Percentiles rank a stretch among this genome's conserved stretches.
phyloP scores from a whole-genome alignment of 139 green algal genomes.

The Zygnema cylindricum region DNA sequence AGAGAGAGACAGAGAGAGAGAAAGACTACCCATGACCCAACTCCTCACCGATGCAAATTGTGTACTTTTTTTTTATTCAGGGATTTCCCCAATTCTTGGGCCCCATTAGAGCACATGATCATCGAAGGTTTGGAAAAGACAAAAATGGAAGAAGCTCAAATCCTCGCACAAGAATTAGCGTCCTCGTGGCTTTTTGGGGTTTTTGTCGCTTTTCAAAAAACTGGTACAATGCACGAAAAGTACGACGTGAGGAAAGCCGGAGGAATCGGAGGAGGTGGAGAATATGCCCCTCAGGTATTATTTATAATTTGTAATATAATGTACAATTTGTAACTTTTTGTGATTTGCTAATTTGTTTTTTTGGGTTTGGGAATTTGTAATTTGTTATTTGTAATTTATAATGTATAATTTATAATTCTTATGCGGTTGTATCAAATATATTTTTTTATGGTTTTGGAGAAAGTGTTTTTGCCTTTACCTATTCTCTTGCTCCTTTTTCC shows the following conservation, averaged over 20 bases:
- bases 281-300: slow-evolving; percentile 64
- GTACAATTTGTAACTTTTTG: not conserved
- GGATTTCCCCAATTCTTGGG: slow-evolving; percentile 94
- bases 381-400: not conserved
- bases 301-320: not conserved
- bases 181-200: slow-evolving; percentile 22
- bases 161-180: slow-evolving; percentile 27
- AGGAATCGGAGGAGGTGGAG: slow-evolving; percentile 56
- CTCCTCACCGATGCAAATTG: too few relatives aligned
- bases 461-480: not conserved
- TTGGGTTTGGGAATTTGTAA: slow-evolving; percentile 4
- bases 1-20: too few relatives aligned
- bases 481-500: not conserved
- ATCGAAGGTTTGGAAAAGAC: slow-evolving; percentile 60
- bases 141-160: not conserved
- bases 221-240: slow-evolving; percentile 66
- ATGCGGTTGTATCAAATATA: not conserved
- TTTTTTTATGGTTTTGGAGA: not conserved
- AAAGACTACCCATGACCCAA: too few relatives aligned
- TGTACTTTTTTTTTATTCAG: slow-evolving; percentile 26
- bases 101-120: slow-evolving; percentile 86
- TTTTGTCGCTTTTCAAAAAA: slow-evolving; percentile 11
- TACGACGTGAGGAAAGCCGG: slow-evolving; percentile 24
- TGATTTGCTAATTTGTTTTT: not conserved
- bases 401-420: not conserved